Conservation (phyloP, 495 filamentous ascomycete genomes). For the Podospora comata region DNA sequence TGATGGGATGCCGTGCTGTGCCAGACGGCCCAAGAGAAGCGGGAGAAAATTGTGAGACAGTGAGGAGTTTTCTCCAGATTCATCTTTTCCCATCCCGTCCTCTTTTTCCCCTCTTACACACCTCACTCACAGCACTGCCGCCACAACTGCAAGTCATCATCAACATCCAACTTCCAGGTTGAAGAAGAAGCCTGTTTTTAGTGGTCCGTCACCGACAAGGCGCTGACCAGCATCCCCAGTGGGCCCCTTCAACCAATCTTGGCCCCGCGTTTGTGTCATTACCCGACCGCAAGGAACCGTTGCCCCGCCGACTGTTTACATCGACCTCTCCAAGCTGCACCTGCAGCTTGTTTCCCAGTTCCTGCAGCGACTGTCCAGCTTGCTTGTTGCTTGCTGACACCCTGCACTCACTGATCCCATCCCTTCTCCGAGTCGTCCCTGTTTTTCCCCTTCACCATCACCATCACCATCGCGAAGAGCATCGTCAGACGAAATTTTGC, state of each 20-base stretch:
- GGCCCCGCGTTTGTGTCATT: constrained; percentile 31
- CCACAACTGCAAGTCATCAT: constrained; percentile 1
- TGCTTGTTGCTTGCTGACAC: neutral
- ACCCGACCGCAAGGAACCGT: constrained; percentile 23
- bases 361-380: constrained; percentile 9
- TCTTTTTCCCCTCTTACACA: neutral
- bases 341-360: constrained; percentile 14
- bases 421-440: neutral
- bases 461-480: neutral
- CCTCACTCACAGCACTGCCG: neutral
- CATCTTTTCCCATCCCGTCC: neutral
- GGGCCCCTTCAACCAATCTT: constrained; percentile 14
- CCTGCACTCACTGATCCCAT: neutral
- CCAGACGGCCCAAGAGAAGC: neutral
- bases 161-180: neutral
- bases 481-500: neutral
- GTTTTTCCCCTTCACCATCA: neutral
- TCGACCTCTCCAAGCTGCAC: constrained; percentile 7
- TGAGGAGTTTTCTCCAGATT: constrained; percentile 1
- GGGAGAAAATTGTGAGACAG: constrained; percentile 1
- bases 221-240: neutral
- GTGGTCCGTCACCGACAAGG: neutral
- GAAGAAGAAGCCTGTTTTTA: neutral
- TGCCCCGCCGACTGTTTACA: constrained; percentile 40
- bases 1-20: neutral